These are phyloP conservation scores for Wallacemonas sp. DNA, from an alignment of 208 protist species.

Conservation along the genomic window DNA sequence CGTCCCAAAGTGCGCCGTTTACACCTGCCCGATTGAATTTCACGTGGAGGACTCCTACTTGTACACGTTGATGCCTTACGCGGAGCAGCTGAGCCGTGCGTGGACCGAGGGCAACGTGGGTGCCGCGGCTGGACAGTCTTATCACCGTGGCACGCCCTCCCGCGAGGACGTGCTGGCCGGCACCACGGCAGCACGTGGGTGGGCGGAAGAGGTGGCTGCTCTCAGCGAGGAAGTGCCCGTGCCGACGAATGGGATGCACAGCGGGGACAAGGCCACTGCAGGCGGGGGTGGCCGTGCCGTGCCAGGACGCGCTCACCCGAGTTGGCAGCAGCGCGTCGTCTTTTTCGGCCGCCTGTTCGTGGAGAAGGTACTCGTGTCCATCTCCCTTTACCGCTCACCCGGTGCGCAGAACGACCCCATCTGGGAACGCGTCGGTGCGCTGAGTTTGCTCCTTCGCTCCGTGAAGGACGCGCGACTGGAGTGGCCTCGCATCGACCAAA, in stretches of 20 bases:
- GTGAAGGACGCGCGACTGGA: constrained; percentile 67
- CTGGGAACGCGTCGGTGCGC: constrained; percentile 54
- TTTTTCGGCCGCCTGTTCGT: constrained; percentile 59
- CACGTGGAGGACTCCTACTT: constrained; percentile 81
- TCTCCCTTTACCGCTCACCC: constrained; percentile 77
- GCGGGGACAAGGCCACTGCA: background rate
- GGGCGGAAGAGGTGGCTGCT: constrained; percentile 5
- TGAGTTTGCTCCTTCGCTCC: constrained; percentile 70
- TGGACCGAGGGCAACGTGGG: too few species aligned
- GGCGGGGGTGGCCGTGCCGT: too few species aligned
- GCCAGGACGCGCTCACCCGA: too few species aligned
- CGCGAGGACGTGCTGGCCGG: background rate
- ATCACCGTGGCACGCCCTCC: background rate
- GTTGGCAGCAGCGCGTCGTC: constrained; percentile 38
- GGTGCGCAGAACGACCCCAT: constrained; percentile 71
- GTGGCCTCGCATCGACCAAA: constrained; percentile 62
- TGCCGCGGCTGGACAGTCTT: too few species aligned
- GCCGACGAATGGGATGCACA: too few species aligned
- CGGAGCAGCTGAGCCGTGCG: constrained; percentile 25
- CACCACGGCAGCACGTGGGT: background rate
- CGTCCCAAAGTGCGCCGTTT: constrained; percentile 35
- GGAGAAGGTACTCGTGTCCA: constrained; percentile 61
- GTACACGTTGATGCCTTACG: constrained; percentile 44
- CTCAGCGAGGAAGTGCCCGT: constrained; percentile 1
- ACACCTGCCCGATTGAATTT: constrained; percentile 49